These are phyloP conservation scores for Fomitopsis palustris DNA, from an alignment of 1,284 basidiomycete genomes.

Conservation along the genomic window DNA sequence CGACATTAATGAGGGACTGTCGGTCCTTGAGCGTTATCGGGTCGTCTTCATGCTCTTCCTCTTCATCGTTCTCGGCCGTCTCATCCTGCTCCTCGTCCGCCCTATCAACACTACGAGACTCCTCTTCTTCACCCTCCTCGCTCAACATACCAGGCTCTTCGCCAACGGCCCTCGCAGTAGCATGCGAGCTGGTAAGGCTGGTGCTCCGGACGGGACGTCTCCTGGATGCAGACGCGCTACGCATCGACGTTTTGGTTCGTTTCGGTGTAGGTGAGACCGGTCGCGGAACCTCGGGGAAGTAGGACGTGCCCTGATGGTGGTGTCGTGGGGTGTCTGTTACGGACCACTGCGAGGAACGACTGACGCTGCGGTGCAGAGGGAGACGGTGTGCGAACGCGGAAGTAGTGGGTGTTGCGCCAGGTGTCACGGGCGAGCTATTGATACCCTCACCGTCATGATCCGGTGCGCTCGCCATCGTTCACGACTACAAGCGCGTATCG, in stretches of 20 bases:
- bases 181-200: slow-evolving; percentile 55
- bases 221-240: slow-evolving; percentile 46
- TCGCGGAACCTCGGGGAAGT: slow-evolving; percentile 42
- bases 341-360: slow-evolving; percentile 55
- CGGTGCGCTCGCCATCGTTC: slow-evolving; percentile 31
- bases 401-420: slow-evolving; percentile 23
- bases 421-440: slow-evolving; percentile 17
- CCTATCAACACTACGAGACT: slow-evolving; percentile 20
- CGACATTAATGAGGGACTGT: slow-evolving; percentile 98
- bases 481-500: slow-evolving; percentile 3
- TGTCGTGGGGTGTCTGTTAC: slow-evolving; percentile 54
- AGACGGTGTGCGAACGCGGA: slow-evolving; percentile 23
- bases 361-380: slow-evolving; percentile 45
- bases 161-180: slow-evolving; percentile 38
- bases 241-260: slow-evolving; percentile 36
- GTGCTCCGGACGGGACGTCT: slow-evolving; percentile 50
- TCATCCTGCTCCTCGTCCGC: neutral
- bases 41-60: slow-evolving; percentile 62
- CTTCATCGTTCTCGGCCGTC: slow-evolving; percentile 24
- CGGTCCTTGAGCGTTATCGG: slow-evolving; percentile 95
- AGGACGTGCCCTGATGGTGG: slow-evolving; percentile 66
- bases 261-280: slow-evolving; percentile 38
- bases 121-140: slow-evolving; percentile 38
- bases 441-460: slow-evolving; percentile 20
- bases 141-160: slow-evolving; percentile 43